A percentile compares a stretch with the other conserved stretches of the same genome.
phyloP scores from a whole-genome alignment of 2,329 filamentous ascomycete species.

The Talaromyces sp. region DNA sequence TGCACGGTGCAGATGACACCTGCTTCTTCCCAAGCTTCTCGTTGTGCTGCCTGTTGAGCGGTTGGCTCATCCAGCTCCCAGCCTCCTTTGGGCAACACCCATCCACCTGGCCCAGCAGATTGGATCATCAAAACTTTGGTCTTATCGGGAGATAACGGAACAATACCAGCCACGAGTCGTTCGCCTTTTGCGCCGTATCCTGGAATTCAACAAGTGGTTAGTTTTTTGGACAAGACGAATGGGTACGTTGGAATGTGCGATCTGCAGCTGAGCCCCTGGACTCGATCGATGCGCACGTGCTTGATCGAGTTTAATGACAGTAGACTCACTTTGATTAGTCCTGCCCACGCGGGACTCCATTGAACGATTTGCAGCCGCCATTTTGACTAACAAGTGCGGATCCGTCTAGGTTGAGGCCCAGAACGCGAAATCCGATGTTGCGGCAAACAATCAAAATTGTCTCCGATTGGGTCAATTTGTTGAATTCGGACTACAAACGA shows the following conservation, averaged over 20 bases:
- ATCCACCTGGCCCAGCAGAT: conserved; percentile 83
- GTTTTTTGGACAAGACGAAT: not conserved
- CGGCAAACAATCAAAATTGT: not conserved
- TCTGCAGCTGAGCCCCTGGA: not conserved
- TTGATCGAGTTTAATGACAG: conserved; percentile 9
- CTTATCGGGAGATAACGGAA: conserved; percentile 82
- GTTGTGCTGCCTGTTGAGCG: conserved; percentile 73
- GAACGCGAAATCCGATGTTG: not conserved
- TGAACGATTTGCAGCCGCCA: conserved; percentile 29
- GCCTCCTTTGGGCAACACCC: conserved; percentile 96
- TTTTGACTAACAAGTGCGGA: not conserved
- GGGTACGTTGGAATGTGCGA: conserved; percentile 15
- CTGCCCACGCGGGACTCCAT: conserved; percentile 49
- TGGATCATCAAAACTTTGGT: conserved; percentile 89
- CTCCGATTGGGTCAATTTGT: not conserved
- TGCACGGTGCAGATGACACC: conserved; percentile 83
- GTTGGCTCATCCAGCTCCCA: conserved; percentile 95
- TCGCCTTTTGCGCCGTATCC: conserved; percentile 91
- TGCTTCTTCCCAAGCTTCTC: conserved; percentile 98
- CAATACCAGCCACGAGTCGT: conserved; percentile 89
- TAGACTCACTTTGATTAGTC: conserved; percentile 49
- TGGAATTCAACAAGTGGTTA: conserved; percentile 37
- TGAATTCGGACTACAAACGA: not conserved
- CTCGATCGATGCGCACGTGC: conserved; percentile 23
- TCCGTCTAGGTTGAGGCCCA: not conserved